phyloP scores from a whole-genome alignment of 1,139 yeast species.

The Protomyces pachydermus region DNA sequence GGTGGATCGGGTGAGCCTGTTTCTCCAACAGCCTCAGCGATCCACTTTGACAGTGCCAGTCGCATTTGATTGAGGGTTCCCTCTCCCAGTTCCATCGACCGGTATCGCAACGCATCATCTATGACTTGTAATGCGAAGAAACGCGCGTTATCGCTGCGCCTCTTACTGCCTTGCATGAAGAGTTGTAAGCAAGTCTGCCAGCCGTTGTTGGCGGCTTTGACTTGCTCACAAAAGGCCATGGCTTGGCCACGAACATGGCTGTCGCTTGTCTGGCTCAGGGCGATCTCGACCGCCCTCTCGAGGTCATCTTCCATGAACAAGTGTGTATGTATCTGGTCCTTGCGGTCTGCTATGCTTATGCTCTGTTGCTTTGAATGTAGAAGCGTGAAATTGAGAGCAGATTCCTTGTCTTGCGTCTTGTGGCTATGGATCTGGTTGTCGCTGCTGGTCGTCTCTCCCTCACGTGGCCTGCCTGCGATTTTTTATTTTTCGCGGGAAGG shows the following conservation, averaged over 20 bases:
- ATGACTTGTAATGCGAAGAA: conserved; percentile 81
- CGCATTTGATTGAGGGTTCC: conserved; percentile 50
- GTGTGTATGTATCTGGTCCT: too few species aligned
- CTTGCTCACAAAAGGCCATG: conserved; percentile 65
- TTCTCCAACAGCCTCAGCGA: conserved; percentile 26
- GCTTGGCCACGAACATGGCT: conserved; percentile 53
- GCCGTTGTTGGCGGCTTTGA: conserved; percentile 72
- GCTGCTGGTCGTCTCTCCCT: not conserved
- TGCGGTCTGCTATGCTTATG: too few species aligned
- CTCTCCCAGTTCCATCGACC: conserved; percentile 35
- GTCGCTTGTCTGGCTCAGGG: conserved; percentile 74
- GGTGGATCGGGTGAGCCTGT: conserved; percentile 30
- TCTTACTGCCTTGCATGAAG: conserved; percentile 44
- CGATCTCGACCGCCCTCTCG: conserved; percentile 88
- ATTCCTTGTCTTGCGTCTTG: too few species aligned
- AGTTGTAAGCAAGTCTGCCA: conserved; percentile 71
- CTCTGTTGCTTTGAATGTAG: too few species aligned
- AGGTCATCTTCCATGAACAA: conserved; percentile 70
- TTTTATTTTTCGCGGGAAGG: not conserved
- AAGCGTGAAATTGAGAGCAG: too few species aligned
- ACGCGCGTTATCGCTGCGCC: conserved; percentile 43
- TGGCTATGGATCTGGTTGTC: too few species aligned
- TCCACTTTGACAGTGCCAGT: conserved; percentile 47
- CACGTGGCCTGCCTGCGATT: not conserved
- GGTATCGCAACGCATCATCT: conserved; percentile 51